Conservation (phyloP, 148 eudicot genomes). For the Cornus florida region DNA sequence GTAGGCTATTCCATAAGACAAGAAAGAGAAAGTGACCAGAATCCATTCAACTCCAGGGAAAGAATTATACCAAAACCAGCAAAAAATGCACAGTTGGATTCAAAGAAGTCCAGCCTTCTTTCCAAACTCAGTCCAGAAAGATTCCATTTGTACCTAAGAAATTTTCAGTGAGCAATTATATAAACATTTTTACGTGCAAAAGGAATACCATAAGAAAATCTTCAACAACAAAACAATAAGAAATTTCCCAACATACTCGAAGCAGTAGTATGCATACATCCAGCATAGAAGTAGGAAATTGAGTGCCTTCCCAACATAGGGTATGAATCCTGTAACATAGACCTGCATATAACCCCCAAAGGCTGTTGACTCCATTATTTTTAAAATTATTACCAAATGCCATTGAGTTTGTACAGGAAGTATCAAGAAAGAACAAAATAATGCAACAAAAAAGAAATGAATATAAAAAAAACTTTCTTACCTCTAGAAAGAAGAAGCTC, state of each 20-base stretch:
- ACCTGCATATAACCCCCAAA: constrained; percentile 51
- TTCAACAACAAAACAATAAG: not conserved
- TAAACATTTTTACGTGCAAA: not conserved
- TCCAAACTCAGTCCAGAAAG: constrained; percentile 81
- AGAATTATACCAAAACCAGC: constrained; percentile 86
- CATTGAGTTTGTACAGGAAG: not conserved
- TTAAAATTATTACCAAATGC: constrained; percentile 6
- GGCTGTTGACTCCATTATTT: not conserved
- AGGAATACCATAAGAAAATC: not conserved
- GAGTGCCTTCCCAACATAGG: constrained; percentile 69
- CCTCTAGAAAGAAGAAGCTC: constrained; percentile 86
- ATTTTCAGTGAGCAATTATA: constrained; percentile 12
- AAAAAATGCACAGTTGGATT: constrained; percentile 97
- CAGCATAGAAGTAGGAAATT: constrained; percentile 87
- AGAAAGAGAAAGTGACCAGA: too few relatives aligned
- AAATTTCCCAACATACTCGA: constrained; percentile 69
- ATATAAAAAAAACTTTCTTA: constrained; percentile 21
- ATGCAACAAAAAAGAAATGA: constrained; percentile 6
- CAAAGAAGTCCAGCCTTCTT: constrained; percentile 89
- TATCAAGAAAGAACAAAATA: not conserved
- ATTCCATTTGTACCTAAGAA: constrained; percentile 92
- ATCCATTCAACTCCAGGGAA: not conserved
- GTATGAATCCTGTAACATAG: constrained; percentile 70
- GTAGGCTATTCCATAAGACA: too few relatives aligned
- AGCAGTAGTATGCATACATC: constrained; percentile 98